Conservation (phyloP, 177 flowering plant species). For the Tripterygium wilfordii region DNA sequence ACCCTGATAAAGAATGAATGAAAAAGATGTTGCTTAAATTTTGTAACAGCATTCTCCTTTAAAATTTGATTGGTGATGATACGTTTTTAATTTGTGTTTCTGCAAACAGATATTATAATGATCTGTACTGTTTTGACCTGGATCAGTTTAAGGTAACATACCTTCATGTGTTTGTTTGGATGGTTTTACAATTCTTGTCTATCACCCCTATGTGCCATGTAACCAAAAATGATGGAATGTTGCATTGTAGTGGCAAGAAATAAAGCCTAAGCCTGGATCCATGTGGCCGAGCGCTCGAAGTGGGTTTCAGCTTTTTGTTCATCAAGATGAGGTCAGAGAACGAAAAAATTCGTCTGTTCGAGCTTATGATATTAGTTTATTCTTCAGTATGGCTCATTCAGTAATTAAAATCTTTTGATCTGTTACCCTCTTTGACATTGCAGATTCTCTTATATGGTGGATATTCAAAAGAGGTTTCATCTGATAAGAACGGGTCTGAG, state of each 20-base stretch:
- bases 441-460: slow-evolving; percentile 95
- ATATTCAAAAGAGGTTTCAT: slow-evolving; percentile 77
- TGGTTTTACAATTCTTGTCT: not conserved
- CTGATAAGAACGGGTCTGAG: slow-evolving; percentile 82
- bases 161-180: not conserved
- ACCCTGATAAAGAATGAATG: too few relatives aligned
- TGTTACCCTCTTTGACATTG: slow-evolving; percentile 12
- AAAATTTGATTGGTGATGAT: not conserved
- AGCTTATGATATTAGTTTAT: not conserved
- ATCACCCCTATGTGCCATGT: not conserved
- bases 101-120: slow-evolving; percentile 32
- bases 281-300: slow-evolving; percentile 55
- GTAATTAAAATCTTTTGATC: too few relatives aligned
- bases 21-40: too few relatives aligned
- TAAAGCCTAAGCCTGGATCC: slow-evolving; percentile 44
- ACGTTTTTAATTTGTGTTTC: not conserved
- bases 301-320: slow-evolving; percentile 48
- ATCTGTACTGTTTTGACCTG: slow-evolving; percentile 38
- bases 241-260: slow-evolving; percentile 47
- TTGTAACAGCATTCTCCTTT: too few relatives aligned
- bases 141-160: slow-evolving; percentile 42
- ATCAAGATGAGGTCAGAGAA: slow-evolving; percentile 43
- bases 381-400: not conserved
- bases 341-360: not conserved
- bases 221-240: not conserved